Evolutionary conservation across 306 rosid genomes (phyloP), one percentile per base, ranked within the genome.

Genomic region (Fagus crenata): DNA sequence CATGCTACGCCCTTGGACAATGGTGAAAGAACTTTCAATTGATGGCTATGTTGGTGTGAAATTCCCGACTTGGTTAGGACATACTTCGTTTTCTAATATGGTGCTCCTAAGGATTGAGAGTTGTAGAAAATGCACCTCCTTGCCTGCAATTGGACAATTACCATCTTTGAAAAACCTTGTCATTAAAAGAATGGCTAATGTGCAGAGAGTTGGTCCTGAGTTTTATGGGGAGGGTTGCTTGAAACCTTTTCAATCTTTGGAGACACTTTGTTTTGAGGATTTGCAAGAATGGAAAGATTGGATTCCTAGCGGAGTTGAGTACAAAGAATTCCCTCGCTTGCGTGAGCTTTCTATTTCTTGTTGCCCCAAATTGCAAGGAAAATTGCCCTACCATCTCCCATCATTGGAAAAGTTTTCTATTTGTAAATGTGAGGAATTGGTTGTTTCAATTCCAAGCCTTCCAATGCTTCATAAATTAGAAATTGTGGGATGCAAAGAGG

Each of bases 41-140:
- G 4, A 0, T 0, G 9, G 67, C 3, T 76, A 76, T 37, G 54
- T 2, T 0, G 74, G 80, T 3, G 1, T 0, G 0, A 3, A 53
- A 18, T 67, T 76, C 14, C 71, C 80, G 39, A 1, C 41, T 1
- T 76, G 74, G 74, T 6, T 76, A 2, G 42, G 64, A 51, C 2
- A 6, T 53, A 13, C 65, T 14, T 67, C 18, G 28, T 76, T 76
- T 36, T 37, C 65, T 22, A 13, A 53, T 3, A 53, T 76, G 80
- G 80, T 28, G 39, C 0, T 12, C 2, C 12, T 58, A 2, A 28
- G 0, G 7, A 55, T 73, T 22, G 8, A 22, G 28, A 11, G 8
- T 12, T 73, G 68, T 33, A 43, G 2, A 6, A n/a, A 31, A 1
- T 74, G 70, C 1, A 33, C n/a, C 31, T 74, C 49, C 0, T 59